Evolutionary conservation across 768 basidiomycete species (phyloP).

Genomic region (Termitomyces sp.): DNA sequence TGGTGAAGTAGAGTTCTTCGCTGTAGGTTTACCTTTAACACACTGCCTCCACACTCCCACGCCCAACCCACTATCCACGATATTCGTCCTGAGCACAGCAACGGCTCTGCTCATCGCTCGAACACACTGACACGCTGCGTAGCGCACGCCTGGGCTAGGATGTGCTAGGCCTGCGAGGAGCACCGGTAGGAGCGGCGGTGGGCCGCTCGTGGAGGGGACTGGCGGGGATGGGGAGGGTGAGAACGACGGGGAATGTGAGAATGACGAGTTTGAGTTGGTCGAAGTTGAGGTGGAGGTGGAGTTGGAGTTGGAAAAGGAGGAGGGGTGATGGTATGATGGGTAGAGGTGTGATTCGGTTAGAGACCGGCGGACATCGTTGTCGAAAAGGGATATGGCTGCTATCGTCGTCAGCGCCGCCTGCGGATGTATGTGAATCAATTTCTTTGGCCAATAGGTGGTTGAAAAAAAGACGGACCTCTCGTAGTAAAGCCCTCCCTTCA

Average conservation of each 20-base stretch:
- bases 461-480: slow-evolving; percentile 48
- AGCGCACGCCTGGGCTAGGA: slow-evolving; percentile 70
- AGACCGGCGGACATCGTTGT: slow-evolving; percentile 67
- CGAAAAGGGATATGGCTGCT: slow-evolving; percentile 68
- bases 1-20: background rate
- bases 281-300: slow-evolving; percentile 37
- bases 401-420: slow-evolving; percentile 77
- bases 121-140: slow-evolving; percentile 84
- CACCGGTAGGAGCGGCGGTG: slow-evolving; percentile 38
- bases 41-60: slow-evolving; percentile 62
- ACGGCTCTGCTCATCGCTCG: slow-evolving; percentile 79
- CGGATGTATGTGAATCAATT: too few species aligned
- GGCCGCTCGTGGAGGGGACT: slow-evolving; percentile 23
- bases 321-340: slow-evolving; percentile 24
- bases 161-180: slow-evolving; percentile 56
- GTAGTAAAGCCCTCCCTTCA: slow-evolving; percentile 50
- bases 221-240: background rate
- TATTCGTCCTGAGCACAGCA: slow-evolving; percentile 75
- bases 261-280: slow-evolving; percentile 22
- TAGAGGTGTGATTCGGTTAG: slow-evolving; percentile 26
- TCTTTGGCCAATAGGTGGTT: too few species aligned
- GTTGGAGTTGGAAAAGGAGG: slow-evolving; percentile 44
- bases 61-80: slow-evolving; percentile 81
- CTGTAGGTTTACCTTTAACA: slow-evolving; percentile 11
- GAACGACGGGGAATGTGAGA: too few species aligned